Conservation (phyloP, 108 stramenopile species). For the Chaetoceros tenuissimus region DNA sequence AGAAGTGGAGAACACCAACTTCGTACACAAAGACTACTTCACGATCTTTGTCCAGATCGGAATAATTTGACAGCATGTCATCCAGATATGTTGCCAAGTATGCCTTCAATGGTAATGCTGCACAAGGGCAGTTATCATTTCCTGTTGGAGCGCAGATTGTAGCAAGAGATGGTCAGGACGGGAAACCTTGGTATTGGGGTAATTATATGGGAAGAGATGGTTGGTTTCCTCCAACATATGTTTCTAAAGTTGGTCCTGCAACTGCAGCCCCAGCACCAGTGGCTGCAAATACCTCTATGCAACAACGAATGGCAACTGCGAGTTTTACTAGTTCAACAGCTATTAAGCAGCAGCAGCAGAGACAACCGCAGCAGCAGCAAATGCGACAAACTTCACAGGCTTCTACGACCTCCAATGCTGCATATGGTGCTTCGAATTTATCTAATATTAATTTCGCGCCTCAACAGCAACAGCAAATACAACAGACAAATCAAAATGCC, state of each 20-base stretch:
- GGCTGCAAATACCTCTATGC: conserved; percentile 29
- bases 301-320: conserved; percentile 55
- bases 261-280: conserved; percentile 22
- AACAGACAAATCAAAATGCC: conserved; percentile 9
- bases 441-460: background rate
- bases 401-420: background rate
- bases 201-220: conserved; percentile 54
- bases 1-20: too few relatives aligned
- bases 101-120: conserved; percentile 59
- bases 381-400: conserved; percentile 4
- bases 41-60: too few relatives aligned
- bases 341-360: background rate
- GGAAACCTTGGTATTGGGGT: conserved; percentile 85
- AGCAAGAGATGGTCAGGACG: conserved; percentile 54
- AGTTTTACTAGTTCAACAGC: conserved; percentile 36
- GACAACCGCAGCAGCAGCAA: conserved; percentile 14
- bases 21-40: too few relatives aligned
- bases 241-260: conserved; percentile 19
- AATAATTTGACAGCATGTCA: background rate
- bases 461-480: conserved; percentile 19
- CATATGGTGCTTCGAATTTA: conserved; percentile 2
- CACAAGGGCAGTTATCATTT: conserved; percentile 72
- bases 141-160: conserved; percentile 44
- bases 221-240: conserved; percentile 82
- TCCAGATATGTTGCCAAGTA: conserved; percentile 60